These are phyloP conservation scores for Backusella liffmaniae DNA, from an alignment of 192 early-diverging fungal genomes.

Conservation along the genomic window DNA sequence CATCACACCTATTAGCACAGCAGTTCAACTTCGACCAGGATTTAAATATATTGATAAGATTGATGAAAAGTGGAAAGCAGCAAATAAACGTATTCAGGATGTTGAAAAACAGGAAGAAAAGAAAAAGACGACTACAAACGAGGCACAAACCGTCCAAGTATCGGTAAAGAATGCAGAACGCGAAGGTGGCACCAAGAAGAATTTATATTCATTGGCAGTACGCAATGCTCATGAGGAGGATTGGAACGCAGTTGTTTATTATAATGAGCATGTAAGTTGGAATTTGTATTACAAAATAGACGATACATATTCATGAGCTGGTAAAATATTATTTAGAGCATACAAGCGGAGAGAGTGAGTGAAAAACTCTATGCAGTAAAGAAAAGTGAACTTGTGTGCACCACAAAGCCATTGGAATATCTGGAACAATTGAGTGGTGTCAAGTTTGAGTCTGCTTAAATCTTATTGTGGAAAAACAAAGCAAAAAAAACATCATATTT, in stretches of 20 bases:
- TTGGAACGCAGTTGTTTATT: conserved; percentile 69
- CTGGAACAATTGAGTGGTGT: conserved; percentile 23
- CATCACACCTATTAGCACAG: conserved; percentile 70
- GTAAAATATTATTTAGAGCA: conserved; percentile 13
- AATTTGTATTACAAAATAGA: neutral
- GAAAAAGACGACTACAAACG: conserved; percentile 26
- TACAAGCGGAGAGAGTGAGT: conserved; percentile 34
- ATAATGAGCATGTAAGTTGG: conserved; percentile 51
- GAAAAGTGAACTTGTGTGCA: conserved; percentile 32
- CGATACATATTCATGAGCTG: too few species aligned
- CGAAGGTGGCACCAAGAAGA: conserved; percentile 59
- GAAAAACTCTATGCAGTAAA: conserved; percentile 37
- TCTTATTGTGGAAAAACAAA: neutral
- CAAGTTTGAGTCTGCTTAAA: neutral
- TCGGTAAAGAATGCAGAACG: conserved; percentile 60
- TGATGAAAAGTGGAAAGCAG: conserved; percentile 75
- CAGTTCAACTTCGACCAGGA: conserved; percentile 84
- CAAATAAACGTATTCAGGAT: conserved; percentile 56
- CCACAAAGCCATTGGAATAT: conserved; percentile 36
- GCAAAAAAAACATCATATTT: neutral
- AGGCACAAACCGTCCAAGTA: conserved; percentile 51
- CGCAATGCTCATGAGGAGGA: conserved; percentile 68
- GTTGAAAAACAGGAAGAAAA: conserved; percentile 67
- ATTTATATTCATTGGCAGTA: conserved; percentile 58
- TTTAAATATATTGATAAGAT: conserved; percentile 92